Percentiles rank a stretch among this genome's conserved stretches.
These are phyloP conservation scores for Prototheca wickerhamii DNA, from an alignment of 163 green algal genomes.

Conservation along the genomic window DNA sequence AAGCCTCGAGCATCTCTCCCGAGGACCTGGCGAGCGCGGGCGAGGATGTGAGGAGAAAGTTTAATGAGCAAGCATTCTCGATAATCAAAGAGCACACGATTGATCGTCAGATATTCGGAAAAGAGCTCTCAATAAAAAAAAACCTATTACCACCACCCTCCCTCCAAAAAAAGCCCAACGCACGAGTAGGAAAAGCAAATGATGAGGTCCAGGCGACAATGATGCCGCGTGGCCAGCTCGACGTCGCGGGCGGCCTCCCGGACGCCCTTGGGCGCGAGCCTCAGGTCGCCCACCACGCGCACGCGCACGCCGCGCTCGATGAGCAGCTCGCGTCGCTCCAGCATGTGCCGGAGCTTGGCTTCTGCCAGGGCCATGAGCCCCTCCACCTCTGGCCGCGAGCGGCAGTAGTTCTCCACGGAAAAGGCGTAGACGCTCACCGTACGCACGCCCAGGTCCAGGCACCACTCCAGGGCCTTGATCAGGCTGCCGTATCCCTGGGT, in stretches of 20 bases:
- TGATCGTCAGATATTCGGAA: no score
- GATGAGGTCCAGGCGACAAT: slow-evolving; percentile 53
- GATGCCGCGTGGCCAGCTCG: slow-evolving; percentile 45
- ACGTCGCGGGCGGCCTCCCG: slow-evolving; percentile 50
- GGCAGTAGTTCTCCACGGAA: slow-evolving; percentile 87
- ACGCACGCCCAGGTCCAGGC: slow-evolving; percentile 72
- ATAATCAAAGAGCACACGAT: neutral
- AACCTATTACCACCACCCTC: neutral
- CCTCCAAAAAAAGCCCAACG: slow-evolving; percentile 6
- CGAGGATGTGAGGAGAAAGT: neutral
- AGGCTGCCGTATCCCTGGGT: slow-evolving; percentile 53
- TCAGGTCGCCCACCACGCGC: slow-evolving; percentile 69
- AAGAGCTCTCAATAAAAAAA: neutral
- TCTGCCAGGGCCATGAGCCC: slow-evolving; percentile 75
- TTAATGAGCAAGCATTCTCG: neutral
- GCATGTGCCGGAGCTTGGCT: slow-evolving; percentile 49
- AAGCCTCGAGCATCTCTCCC: slow-evolving; percentile 56
- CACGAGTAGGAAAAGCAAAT: slow-evolving; percentile 90
- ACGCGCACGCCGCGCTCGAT: slow-evolving; percentile 53
- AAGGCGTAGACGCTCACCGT: slow-evolving; percentile 87
- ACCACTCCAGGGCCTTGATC: slow-evolving; percentile 77
- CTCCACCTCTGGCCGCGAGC: slow-evolving; percentile 63
- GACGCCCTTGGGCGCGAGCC: slow-evolving; percentile 54
- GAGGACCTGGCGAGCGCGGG: slow-evolving; percentile 36
- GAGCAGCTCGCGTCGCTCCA: slow-evolving; percentile 34